Evolutionary conservation across 2,329 filamentous ascomycete species (phyloP).

Genomic region (Apiospora arundinis): DNA sequence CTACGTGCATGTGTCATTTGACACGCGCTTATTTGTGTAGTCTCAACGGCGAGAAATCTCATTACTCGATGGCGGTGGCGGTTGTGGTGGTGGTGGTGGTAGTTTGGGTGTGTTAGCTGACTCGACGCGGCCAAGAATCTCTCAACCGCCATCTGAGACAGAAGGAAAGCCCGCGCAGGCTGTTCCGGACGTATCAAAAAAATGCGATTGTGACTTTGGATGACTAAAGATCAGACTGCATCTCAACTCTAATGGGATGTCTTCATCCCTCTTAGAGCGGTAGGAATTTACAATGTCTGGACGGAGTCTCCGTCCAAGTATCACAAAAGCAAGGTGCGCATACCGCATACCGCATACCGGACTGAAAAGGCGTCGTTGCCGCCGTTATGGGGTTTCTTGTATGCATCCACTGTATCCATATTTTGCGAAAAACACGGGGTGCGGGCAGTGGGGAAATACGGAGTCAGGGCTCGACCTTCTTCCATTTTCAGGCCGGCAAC

Average conservation of each 20-base stretch:
- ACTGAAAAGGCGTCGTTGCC: not conserved
- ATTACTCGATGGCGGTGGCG: not conserved
- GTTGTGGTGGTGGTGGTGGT: not conserved
- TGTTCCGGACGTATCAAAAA: conserved; percentile 3
- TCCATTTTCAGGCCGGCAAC: not conserved
- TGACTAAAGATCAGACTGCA: conserved; percentile 1
- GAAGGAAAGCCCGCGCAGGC: not conserved
- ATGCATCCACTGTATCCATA: not conserved
- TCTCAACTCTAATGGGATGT: not conserved
- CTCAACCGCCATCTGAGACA: conserved; percentile 15
- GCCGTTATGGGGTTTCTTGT: not conserved
- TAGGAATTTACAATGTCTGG: too few relatives aligned
- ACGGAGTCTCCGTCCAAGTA: not conserved
- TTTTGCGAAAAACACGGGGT: not conserved
- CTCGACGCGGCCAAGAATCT: not conserved
- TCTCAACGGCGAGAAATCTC: not conserved
- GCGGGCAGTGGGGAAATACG: not conserved
- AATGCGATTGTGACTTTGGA: not conserved
- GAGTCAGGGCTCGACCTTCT: not conserved
- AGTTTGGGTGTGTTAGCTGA: not conserved
- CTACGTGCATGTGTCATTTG: not conserved
- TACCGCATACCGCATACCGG: not conserved
- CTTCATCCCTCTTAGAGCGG: not conserved
- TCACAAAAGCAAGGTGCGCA: not conserved
- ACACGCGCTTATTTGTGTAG: not conserved